Conservation (phyloP, 108 stramenopile species). For the Pseudonitzschia delicatissima region DNA sequence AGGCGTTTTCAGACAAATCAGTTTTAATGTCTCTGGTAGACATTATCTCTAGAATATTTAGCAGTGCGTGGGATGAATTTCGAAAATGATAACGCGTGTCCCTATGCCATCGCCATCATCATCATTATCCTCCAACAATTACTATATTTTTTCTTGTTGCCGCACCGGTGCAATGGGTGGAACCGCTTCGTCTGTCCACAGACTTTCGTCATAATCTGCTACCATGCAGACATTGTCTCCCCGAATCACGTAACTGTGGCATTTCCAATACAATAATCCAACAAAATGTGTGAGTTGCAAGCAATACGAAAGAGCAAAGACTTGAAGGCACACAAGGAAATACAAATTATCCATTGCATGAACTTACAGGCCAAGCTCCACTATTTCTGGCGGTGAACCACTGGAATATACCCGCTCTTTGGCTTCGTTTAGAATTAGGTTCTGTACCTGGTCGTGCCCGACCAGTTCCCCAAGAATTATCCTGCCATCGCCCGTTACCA, state of each 20-base stretch:
- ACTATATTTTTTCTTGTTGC: constrained; percentile 32
- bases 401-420: constrained; percentile 69
- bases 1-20: too few relatives aligned
- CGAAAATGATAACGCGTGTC: too few relatives aligned
- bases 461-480: constrained; percentile 62
- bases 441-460: constrained; percentile 87
- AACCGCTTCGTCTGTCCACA: constrained; percentile 23
- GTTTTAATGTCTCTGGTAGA: too few relatives aligned
- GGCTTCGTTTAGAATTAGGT: constrained; percentile 67
- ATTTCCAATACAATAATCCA: too few relatives aligned
- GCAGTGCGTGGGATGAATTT: too few relatives aligned
- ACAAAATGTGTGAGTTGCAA: too few relatives aligned
- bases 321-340: too few relatives aligned
- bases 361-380: constrained; percentile 78
- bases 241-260: constrained; percentile 69
- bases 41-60: too few relatives aligned
- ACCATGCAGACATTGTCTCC: constrained; percentile 82
- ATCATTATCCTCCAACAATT: neutral
- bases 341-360: too few relatives aligned
- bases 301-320: too few relatives aligned
- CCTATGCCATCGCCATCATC: too few relatives aligned
- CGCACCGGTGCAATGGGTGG: constrained; percentile 39
- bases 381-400: constrained; percentile 57
- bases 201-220: constrained; percentile 35
- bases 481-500: constrained; percentile 83